Conservation (phyloP, 345 rosid species). For the Melastoma malabathricum region DNA sequence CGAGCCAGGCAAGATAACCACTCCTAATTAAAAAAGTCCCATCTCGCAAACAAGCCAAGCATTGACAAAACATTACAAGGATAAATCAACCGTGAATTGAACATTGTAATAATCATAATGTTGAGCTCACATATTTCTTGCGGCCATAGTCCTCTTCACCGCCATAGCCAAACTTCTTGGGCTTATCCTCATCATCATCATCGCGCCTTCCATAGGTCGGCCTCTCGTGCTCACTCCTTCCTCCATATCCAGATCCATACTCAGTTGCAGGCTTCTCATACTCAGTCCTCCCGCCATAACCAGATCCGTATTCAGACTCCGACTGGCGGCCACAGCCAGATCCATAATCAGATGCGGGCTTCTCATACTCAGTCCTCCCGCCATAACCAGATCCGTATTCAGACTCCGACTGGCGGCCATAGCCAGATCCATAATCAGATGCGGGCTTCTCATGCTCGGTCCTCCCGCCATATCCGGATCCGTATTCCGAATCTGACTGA, state of each 20-base stretch:
- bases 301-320: conserved; percentile 12
- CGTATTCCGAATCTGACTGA: conserved; percentile 11
- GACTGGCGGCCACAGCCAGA: conserved; percentile 14
- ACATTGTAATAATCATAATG: background rate
- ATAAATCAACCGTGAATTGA: background rate
- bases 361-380: conserved; percentile 10
- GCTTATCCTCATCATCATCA: conserved; percentile 39
- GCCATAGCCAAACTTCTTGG: conserved; percentile 29
- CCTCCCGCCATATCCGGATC: conserved; percentile 19
- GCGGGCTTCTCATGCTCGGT: conserved; percentile 17
- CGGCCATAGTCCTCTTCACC: conserved; percentile 59
- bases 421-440: conserved; percentile 29
- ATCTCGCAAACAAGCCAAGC: too few species aligned
- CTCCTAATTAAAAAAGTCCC: too few species aligned
- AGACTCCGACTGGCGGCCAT: conserved; percentile 10
- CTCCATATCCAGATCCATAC: conserved; percentile 21
- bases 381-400: conserved; percentile 31
- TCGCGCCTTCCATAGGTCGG: conserved; percentile 15
- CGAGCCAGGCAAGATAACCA: too few species aligned
- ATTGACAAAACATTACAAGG: background rate
- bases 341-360: conserved; percentile 7
- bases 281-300: conserved; percentile 18
- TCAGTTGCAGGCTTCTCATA: conserved; percentile 12
- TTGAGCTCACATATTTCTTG: conserved; percentile 63
- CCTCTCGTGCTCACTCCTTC: conserved; percentile 35